phyloP scores from a whole-genome alignment of 768 basidiomycete genomes.

The Podaxis sp. region DNA sequence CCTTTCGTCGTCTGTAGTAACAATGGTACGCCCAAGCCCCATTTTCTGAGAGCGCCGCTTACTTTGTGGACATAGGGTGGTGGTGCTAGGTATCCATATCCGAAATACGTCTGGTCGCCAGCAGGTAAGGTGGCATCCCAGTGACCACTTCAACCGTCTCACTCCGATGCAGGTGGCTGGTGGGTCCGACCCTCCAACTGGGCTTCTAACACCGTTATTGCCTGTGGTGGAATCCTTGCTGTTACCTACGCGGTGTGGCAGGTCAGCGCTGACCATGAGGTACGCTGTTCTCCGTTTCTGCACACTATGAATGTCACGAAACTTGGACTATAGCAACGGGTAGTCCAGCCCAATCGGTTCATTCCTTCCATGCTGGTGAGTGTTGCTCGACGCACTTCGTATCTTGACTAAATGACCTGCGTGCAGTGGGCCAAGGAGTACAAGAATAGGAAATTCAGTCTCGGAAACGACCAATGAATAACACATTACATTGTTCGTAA shows the following conservation, averaged over 20 bases:
- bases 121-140: conserved; percentile 51
- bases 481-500: background rate
- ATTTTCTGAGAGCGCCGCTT: background rate
- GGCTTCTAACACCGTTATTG: conserved; percentile 80
- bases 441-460: conserved; percentile 17
- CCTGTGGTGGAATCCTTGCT: conserved; percentile 64
- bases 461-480: conserved; percentile 9
- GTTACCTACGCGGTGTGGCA: conserved; percentile 67
- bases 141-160: conserved; percentile 2
- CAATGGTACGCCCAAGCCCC: conserved; percentile 20
- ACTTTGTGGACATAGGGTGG: conserved; percentile 55
- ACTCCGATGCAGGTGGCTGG: conserved; percentile 77
- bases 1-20: background rate
- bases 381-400: conserved; percentile 9
- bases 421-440: conserved; percentile 38
- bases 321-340: conserved; percentile 44
- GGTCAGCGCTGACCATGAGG: conserved; percentile 79
- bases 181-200: conserved; percentile 92
- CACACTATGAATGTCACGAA: background rate
- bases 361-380: conserved; percentile 83
- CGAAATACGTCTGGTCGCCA: conserved; percentile 94
- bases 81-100: conserved; percentile 87
- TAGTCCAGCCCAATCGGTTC: conserved; percentile 57
- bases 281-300: conserved; percentile 32
- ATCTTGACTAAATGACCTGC: background rate